Evolutionary conservation across 2,329 filamentous ascomycete genomes (phyloP).

Genomic region (Fusarium nygamai): DNA sequence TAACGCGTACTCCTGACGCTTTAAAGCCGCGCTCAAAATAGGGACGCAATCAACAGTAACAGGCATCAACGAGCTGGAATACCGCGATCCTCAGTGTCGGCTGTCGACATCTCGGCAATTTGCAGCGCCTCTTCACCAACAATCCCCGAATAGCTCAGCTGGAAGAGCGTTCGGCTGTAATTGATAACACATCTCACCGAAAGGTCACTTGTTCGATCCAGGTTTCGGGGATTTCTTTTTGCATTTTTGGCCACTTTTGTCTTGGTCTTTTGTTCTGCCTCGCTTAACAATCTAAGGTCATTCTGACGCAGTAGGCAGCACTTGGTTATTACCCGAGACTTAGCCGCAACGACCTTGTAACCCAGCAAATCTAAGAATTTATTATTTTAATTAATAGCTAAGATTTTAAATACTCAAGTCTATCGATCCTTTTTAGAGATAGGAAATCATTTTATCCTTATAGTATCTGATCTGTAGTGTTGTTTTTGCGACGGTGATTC

Average conservation of each 20-base stretch:
- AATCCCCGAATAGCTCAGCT: slow-evolving; percentile 32
- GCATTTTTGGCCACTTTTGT: background rate
- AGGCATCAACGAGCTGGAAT: background rate
- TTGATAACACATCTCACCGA: slow-evolving; percentile 18
- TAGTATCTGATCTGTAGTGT: too few species aligned
- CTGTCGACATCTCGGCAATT: background rate
- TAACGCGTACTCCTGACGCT: background rate
- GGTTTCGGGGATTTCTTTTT: slow-evolving; percentile 22
- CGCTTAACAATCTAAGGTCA: background rate
- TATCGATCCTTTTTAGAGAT: too few species aligned
- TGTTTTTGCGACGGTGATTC: too few species aligned
- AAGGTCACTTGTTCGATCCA: slow-evolving; percentile 35
- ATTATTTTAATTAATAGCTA: too few species aligned
- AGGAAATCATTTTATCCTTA: too few species aligned
- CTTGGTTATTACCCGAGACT: background rate
- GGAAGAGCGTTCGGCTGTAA: slow-evolving; percentile 33
- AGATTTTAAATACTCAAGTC: too few species aligned
- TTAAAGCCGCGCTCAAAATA: too few species aligned
- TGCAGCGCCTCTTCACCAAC: slow-evolving; percentile 36
- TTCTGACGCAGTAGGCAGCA: rapidly evolving
- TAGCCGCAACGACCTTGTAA: too few species aligned
- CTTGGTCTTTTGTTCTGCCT: background rate
- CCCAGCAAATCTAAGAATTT: too few species aligned
- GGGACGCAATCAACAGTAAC: rapidly evolving
- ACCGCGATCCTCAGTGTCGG: too few species aligned